Evolutionary conservation across 768 basidiomycete species (phyloP).

Genomic region (Coprinellus micaceus): DNA sequence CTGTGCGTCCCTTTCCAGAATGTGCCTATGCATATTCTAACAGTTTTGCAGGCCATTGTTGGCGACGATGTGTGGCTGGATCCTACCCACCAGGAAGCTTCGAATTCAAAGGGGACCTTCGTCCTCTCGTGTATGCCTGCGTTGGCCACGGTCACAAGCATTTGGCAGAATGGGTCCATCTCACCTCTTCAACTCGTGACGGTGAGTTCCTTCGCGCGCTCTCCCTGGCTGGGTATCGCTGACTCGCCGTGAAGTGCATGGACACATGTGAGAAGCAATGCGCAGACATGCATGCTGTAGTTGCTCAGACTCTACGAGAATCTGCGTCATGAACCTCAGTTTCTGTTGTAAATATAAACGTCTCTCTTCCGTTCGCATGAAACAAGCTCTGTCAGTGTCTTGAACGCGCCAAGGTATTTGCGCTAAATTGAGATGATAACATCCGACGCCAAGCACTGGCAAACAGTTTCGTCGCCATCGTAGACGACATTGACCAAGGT

Average conservation of each 20-base stretch:
- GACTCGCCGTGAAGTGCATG: constrained; percentile 50
- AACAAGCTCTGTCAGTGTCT: too few species aligned
- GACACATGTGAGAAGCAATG: constrained; percentile 67
- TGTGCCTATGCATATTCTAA: too few species aligned
- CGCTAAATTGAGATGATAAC: not conserved
- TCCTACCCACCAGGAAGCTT: constrained; percentile 69
- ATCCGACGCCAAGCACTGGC: not conserved
- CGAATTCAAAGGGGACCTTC: constrained; percentile 58
- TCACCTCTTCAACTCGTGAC: constrained; percentile 46
- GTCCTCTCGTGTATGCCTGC: constrained; percentile 87
- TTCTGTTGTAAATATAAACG: not conserved
- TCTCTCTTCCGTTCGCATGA: not conserved
- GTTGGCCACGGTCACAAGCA: constrained; percentile 71
- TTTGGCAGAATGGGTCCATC: constrained; percentile 83
- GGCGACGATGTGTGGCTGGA: constrained; percentile 70
- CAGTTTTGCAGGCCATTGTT: constrained; percentile 60
- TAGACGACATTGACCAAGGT: not conserved
- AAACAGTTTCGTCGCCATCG: not conserved
- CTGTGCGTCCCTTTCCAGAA: too few species aligned
- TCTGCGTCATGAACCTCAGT: constrained; percentile 15
- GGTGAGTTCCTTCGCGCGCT: constrained; percentile 38
- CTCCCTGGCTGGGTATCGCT: not conserved
- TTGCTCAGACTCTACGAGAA: constrained; percentile 66
- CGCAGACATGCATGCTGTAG: constrained; percentile 70
- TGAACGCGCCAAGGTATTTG: not conserved